These are phyloP conservation scores for Nicotiana knightiana DNA, from an alignment of 257 asterid genomes.

Conservation along the genomic window DNA sequence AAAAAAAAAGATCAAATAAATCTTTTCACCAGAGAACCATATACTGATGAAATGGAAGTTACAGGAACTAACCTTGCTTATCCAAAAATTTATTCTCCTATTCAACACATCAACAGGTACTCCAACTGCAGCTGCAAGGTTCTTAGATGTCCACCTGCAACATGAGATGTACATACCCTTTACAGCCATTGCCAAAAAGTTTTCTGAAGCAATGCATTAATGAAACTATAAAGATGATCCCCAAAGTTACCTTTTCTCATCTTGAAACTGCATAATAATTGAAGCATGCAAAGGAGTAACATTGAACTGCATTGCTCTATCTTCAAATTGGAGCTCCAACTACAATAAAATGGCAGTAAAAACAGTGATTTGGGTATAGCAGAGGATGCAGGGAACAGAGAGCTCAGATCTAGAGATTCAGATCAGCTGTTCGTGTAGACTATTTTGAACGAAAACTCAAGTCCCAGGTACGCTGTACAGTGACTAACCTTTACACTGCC, in stretches of 20 bases:
- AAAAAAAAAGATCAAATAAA: slow-evolving; percentile 9
- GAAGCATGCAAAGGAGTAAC: slow-evolving; percentile 95
- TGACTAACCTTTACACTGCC: slow-evolving; percentile 92
- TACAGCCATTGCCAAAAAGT: background rate
- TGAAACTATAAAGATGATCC: background rate
- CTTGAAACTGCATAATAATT: slow-evolving; percentile 85
- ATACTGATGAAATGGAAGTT: background rate
- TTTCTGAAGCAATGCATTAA: background rate
- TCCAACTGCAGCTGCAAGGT: slow-evolving; percentile 83
- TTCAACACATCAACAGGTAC: slow-evolving; percentile 71
- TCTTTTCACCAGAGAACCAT: background rate
- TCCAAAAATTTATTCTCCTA: slow-evolving; percentile 80
- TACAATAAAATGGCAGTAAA: slow-evolving; percentile 27
- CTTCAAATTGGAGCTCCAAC: slow-evolving; percentile 96
- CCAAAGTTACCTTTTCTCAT: slow-evolving; percentile 59
- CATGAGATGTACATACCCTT: background rate
- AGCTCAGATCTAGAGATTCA: background rate
- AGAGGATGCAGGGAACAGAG: background rate
- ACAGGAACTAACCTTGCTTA: slow-evolving; percentile 60
- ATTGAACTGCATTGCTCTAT: slow-evolving; percentile 57
- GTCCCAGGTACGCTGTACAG: slow-evolving; percentile 14
- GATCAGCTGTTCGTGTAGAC: background rate
- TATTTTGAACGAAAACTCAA: background rate
- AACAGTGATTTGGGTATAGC: slow-evolving; percentile 5
- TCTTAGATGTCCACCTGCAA: slow-evolving; percentile 75